A percentile compares a stretch with the other conserved stretches of the same genome.
Evolutionary conservation across 805 yeast genomes (phyloP).

Genomic region (Metschnikowia henanensis): DNA sequence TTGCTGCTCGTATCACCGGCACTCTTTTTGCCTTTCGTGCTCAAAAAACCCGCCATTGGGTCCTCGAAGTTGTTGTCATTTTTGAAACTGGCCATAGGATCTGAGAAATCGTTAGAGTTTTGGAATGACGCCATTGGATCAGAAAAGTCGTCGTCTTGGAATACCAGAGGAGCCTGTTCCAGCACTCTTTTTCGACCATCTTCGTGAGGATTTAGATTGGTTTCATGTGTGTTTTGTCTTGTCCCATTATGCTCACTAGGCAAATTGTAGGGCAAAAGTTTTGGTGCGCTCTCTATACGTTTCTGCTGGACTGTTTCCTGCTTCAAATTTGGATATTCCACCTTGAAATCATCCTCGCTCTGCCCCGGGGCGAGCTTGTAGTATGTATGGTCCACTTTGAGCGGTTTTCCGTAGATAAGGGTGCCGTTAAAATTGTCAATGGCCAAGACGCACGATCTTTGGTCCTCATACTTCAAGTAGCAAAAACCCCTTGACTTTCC

Average conservation of each 20-base stretch:
- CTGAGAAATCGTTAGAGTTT: constrained; percentile 32
- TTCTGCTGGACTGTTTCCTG: constrained; percentile 6
- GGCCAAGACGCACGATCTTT: constrained; percentile 77
- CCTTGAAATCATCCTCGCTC: constrained; percentile 41
- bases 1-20: too few species aligned
- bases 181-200: too few species aligned
- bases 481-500: constrained; percentile 77
- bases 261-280: constrained; percentile 8
- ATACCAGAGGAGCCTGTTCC: too few species aligned
- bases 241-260: too few species aligned
- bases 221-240: too few species aligned
- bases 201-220: too few species aligned
- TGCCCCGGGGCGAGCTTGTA: constrained; percentile 57
- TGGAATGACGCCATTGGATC: constrained; percentile 32
- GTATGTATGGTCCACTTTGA: constrained; percentile 71
- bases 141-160: constrained; percentile 23
- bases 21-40: neutral
- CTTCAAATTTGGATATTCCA: constrained; percentile 24
- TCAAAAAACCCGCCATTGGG: constrained; percentile 9
- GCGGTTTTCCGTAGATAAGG: constrained; percentile 46
- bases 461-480: constrained; percentile 80
- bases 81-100: constrained; percentile 3
- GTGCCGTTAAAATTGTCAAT: constrained; percentile 85
- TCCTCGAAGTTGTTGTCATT: constrained; percentile 27
- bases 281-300: constrained; percentile 5